A percentile compares a stretch with the other conserved stretches of the same genome.
These are phyloP conservation scores for Neurospora sublineolata DNA, from an alignment of 495 filamentous ascomycete species.

Conservation along the genomic window DNA sequence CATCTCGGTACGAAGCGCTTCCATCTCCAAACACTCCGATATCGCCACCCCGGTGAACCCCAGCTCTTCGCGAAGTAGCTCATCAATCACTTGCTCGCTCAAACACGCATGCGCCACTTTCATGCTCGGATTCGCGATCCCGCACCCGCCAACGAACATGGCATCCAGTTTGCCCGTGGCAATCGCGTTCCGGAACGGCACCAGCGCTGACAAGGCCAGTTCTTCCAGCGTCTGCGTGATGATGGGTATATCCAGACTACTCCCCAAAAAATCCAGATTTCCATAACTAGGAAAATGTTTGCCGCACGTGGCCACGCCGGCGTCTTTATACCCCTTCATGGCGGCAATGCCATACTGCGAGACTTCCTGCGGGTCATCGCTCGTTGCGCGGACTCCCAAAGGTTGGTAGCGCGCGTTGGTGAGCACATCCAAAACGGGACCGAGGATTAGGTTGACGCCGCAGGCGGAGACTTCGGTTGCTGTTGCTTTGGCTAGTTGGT, in stretches of 20 bases:
- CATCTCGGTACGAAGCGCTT: constrained; percentile 79
- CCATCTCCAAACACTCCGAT: constrained; percentile 92
- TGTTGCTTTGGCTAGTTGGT: constrained; percentile 74
- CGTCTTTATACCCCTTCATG: constrained; percentile 82
- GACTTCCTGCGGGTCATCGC: constrained; percentile 83
- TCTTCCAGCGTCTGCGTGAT: constrained; percentile 87
- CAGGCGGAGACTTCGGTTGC: constrained; percentile 76
- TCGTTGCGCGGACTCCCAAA: constrained; percentile 67
- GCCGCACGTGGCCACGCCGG: constrained; percentile 71
- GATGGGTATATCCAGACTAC: constrained; percentile 74
- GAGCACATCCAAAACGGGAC: constrained; percentile 80
- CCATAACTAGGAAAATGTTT: constrained; percentile 93
- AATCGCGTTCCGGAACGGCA: constrained; percentile 81
- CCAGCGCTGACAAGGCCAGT: constrained; percentile 67
- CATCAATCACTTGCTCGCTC: constrained; percentile 81
- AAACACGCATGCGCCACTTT: constrained; percentile 88
- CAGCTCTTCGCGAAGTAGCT: constrained; percentile 67
- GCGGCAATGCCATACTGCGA: constrained; percentile 77
- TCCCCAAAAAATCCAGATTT: constrained; percentile 82
- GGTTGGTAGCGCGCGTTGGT: constrained; percentile 82
- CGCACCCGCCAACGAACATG: constrained; percentile 87
- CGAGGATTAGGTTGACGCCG: constrained; percentile 83
- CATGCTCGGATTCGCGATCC: constrained; percentile 74
- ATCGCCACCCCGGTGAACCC: constrained; percentile 85
- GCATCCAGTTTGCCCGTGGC: constrained; percentile 65